Evolutionary conservation across 306 rosid species (phyloP).

Genomic region (Vigna hirtella): DNA sequence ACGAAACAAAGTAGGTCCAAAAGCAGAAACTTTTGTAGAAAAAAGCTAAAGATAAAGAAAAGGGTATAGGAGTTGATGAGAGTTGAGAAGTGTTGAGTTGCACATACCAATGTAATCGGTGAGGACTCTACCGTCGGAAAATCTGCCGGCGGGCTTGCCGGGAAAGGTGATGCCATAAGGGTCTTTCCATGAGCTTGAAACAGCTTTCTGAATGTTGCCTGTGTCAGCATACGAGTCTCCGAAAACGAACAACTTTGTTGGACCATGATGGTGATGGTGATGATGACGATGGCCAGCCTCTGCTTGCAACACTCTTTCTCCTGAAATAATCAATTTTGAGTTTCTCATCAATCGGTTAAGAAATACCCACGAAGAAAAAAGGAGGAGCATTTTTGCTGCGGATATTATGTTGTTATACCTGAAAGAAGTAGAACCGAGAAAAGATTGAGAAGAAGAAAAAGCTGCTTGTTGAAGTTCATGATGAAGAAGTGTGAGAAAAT

Average conservation of each 20-base stretch:
- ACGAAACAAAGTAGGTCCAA: not conserved
- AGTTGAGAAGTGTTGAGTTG: not conserved
- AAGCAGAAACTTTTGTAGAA: constrained; percentile 31
- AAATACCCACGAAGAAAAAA: not conserved
- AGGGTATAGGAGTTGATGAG: not conserved
- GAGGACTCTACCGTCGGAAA: constrained; percentile 62
- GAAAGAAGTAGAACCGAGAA: constrained; percentile 43
- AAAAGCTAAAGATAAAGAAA: constrained; percentile 16
- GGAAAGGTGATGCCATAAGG: constrained; percentile 61
- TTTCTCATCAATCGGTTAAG: not conserved
- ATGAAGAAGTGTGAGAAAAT: not conserved
- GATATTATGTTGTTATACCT: constrained; percentile 32
- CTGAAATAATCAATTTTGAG: constrained; percentile 24
- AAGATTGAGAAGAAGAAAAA: constrained; percentile 37
- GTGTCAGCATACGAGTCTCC: constrained; percentile 65
- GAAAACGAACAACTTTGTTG: constrained; percentile 51
- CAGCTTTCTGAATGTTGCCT: constrained; percentile 47
- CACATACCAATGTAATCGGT: constrained; percentile 56
- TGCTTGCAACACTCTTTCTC: constrained; percentile 30
- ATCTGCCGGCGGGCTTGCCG: constrained; percentile 61
- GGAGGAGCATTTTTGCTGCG: not conserved
- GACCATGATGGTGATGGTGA: not conserved
- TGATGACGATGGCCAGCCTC: constrained; percentile 13
- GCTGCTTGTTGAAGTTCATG: constrained; percentile 30
- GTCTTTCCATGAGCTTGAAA: constrained; percentile 49